These are phyloP conservation scores for Datisca glomerata DNA, from an alignment of 306 rosid genomes.

Conservation along the genomic window DNA sequence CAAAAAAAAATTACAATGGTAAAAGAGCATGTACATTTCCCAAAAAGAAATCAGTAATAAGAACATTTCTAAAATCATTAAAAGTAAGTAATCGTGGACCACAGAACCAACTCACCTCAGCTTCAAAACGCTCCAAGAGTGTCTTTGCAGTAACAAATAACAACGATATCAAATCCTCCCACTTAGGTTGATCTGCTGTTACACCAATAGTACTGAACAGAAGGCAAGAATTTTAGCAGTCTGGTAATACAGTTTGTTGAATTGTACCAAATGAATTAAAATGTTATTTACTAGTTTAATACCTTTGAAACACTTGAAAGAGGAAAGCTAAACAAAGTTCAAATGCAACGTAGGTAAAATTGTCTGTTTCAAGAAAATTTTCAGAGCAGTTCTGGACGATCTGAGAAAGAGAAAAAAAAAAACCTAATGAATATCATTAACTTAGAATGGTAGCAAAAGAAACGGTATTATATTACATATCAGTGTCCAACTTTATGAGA, in stretches of 20 bases:
- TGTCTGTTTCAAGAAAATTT: conserved; percentile 43
- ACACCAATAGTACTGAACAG: conserved; percentile 35
- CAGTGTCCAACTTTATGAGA: too few relatives aligned
- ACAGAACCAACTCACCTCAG: conserved; percentile 40
- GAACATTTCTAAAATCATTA: too few relatives aligned
- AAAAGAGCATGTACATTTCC: not conserved
- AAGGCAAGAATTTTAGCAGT: conserved; percentile 20
- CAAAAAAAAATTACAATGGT: conserved; percentile 8
- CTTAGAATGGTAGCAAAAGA: conserved; percentile 1
- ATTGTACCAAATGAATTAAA: too few relatives aligned
- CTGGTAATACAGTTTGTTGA: not conserved
- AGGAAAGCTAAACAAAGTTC: conserved; percentile 68
- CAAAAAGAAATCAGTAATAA: too few relatives aligned
- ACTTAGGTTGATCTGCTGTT: conserved; percentile 23
- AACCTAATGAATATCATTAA: conserved; percentile 1
- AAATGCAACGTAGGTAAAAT: conserved; percentile 43
- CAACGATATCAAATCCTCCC: conserved; percentile 42
- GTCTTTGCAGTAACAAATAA: conserved; percentile 48
- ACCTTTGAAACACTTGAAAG: conserved; percentile 48
- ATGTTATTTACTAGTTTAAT: conserved; percentile 8
- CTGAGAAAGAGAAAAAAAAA: conserved; percentile 35
- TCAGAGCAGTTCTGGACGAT: conserved; percentile 75
- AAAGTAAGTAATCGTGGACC: not conserved
- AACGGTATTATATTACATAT: too few relatives aligned
- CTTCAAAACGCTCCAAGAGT: conserved; percentile 45